Conservation (phyloP, 371 early-diverging fungal genomes). For the Dichotomocladium elegans region DNA sequence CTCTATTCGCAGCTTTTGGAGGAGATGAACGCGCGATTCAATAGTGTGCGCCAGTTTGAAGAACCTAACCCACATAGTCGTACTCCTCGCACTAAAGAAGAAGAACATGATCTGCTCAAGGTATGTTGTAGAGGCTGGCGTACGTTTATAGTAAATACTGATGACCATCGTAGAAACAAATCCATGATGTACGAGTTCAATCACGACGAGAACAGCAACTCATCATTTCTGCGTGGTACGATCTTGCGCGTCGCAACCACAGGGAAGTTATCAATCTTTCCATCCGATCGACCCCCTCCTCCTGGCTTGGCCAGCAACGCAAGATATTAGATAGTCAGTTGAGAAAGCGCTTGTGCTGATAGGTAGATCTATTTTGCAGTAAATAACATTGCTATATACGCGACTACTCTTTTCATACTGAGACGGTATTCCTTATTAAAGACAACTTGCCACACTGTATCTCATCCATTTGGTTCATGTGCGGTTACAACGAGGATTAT, state of each 20-base stretch:
- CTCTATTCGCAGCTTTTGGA: slow-evolving; percentile 55
- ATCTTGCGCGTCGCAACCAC: slow-evolving; percentile 53
- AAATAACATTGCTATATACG: too few species aligned
- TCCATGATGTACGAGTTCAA: slow-evolving; percentile 59
- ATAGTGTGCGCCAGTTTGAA: slow-evolving; percentile 18
- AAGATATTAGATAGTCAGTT: slow-evolving; percentile 56
- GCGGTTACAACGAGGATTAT: too few species aligned
- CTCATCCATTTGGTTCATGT: too few species aligned
- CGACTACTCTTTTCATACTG: too few species aligned
- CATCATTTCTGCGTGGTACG: slow-evolving; percentile 77
- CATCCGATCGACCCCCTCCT: slow-evolving; percentile 55
- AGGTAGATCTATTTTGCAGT: too few species aligned
- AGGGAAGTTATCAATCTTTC: slow-evolving; percentile 49
- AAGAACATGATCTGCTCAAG: slow-evolving; percentile 71
- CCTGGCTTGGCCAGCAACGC: slow-evolving; percentile 76
- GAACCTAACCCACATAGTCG: slow-evolving; percentile 20
- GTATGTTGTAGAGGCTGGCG: slow-evolving; percentile 23
- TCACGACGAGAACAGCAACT: slow-evolving; percentile 68
- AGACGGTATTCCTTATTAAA: too few species aligned
- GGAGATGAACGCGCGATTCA: slow-evolving; percentile 42
- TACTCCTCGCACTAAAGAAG: slow-evolving; percentile 51
- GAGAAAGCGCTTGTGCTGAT: slow-evolving; percentile 46
- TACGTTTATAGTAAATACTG: too few species aligned
- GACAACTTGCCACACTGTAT: too few species aligned
- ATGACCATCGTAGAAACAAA: slow-evolving; percentile 53